phyloP scores from a whole-genome alignment of 768 basidiomycete genomes.

The Guyanaporus albipodus region DNA sequence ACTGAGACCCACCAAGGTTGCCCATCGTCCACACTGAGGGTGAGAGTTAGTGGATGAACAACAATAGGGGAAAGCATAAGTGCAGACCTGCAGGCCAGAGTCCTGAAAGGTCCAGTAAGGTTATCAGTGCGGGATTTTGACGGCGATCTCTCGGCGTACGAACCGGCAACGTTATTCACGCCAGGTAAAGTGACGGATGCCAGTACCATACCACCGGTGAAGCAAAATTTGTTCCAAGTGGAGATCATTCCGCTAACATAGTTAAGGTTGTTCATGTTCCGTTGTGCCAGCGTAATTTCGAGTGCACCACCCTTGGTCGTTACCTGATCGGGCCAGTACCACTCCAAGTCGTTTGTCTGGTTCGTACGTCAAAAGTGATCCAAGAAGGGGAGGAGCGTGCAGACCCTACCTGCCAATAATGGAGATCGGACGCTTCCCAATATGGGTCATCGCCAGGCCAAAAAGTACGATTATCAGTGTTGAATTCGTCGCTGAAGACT shows the following conservation, averaged over 20 bases:
- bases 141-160: slow-evolving; percentile 1
- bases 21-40: slow-evolving; percentile 66
- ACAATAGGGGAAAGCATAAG: not conserved
- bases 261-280: slow-evolving; percentile 63
- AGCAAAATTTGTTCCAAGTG: slow-evolving; percentile 90
- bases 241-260: slow-evolving; percentile 71
- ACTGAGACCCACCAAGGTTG: slow-evolving; percentile 53
- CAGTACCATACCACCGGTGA: slow-evolving; percentile 82
- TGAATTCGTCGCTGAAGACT: slow-evolving; percentile 89
- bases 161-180: slow-evolving; percentile 47
- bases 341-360: slow-evolving; percentile 74
- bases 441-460: slow-evolving; percentile 82
- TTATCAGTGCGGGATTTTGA: not conserved
- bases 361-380: not conserved
- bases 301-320: slow-evolving; percentile 73
- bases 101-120: slow-evolving; percentile 31
- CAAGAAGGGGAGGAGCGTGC: not conserved
- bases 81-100: slow-evolving; percentile 64
- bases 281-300: slow-evolving; percentile 67
- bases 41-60: slow-evolving; percentile 11
- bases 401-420: slow-evolving; percentile 64
- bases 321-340: slow-evolving; percentile 82
- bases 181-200: slow-evolving; percentile 69
- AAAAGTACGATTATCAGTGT: slow-evolving; percentile 73
- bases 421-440: slow-evolving; percentile 80